These are phyloP conservation scores for Phytophthora kernoviae DNA, from an alignment of 352 stramenopile species.

Conservation along the genomic window DNA sequence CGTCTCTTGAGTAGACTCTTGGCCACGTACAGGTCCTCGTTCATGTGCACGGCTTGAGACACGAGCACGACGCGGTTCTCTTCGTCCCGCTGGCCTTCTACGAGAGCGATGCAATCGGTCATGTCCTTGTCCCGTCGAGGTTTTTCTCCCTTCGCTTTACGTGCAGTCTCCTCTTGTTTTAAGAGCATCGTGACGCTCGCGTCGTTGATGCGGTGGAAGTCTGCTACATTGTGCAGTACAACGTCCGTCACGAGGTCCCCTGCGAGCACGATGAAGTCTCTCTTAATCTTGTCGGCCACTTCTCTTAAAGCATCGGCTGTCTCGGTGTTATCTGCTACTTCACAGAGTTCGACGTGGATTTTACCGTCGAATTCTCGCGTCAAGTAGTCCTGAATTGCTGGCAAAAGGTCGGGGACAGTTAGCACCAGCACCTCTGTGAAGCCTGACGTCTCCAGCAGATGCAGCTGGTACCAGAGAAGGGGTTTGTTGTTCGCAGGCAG, in stretches of 20 bases:
- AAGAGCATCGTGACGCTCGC: slow-evolving; percentile 86
- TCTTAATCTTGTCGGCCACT: slow-evolving; percentile 78
- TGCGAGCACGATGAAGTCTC: slow-evolving; percentile 83
- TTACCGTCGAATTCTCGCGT: slow-evolving; percentile 82
- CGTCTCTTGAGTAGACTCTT: slow-evolving; percentile 79
- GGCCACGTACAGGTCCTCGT: slow-evolving; percentile 79
- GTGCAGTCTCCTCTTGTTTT: slow-evolving; percentile 44
- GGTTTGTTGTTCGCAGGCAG: slow-evolving; percentile 67
- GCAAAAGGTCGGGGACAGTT: slow-evolving; percentile 59
- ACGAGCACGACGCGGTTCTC: slow-evolving; percentile 75
- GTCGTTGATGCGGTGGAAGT: slow-evolving; percentile 85
- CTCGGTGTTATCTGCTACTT: slow-evolving; percentile 75
- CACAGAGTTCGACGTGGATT: slow-evolving; percentile 75
- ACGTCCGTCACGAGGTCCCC: slow-evolving; percentile 82
- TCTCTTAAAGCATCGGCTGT: slow-evolving; percentile 75
- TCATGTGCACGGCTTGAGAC: slow-evolving; percentile 79
- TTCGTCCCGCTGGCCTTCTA: slow-evolving; percentile 43
- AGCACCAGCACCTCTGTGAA: slow-evolving; percentile 82
- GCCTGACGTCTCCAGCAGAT: slow-evolving; percentile 77
- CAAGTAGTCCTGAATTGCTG: slow-evolving; percentile 78
- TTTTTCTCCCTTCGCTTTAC: slow-evolving; percentile 70
- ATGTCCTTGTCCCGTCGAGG: slow-evolving; percentile 80
- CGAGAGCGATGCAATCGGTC: slow-evolving; percentile 80
- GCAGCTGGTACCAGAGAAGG: slow-evolving; percentile 84
- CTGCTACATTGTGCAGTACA: slow-evolving; percentile 80